Conservation (phyloP, 257 asterid genomes). For the Lavandula angustifolia region DNA sequence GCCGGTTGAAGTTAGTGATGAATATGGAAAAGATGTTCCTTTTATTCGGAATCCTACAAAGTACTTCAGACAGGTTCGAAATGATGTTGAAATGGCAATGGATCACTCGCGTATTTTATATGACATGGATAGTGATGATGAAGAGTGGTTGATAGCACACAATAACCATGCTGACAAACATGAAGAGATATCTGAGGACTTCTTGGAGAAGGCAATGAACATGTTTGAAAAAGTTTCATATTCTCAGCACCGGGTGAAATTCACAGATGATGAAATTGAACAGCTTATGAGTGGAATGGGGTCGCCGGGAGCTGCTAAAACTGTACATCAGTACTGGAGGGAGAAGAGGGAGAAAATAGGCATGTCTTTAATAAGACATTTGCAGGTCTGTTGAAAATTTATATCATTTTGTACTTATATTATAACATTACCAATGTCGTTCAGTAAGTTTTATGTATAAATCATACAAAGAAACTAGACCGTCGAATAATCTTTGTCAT, state of each 20-base stretch:
- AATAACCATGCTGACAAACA: slow-evolving; percentile 34
- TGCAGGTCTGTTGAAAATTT: slow-evolving; percentile 60
- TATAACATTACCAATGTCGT: background rate
- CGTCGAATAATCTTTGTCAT: background rate
- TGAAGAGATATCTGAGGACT: slow-evolving; percentile 63
- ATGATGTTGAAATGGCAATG: slow-evolving; percentile 91
- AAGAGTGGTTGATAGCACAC: slow-evolving; percentile 58
- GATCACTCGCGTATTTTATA: slow-evolving; percentile 68
- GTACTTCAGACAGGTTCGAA: slow-evolving; percentile 78
- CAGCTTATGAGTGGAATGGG: slow-evolving; percentile 56
- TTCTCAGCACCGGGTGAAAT: slow-evolving; percentile 57
- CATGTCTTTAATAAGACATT: slow-evolving; percentile 82
- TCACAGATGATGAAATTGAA: slow-evolving; percentile 69
- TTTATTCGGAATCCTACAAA: slow-evolving; percentile 54
- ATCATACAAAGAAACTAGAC: slow-evolving; percentile 2
- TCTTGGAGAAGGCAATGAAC: slow-evolving; percentile 71
- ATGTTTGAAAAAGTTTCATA: slow-evolving; percentile 79
- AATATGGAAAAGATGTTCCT: slow-evolving; percentile 47
- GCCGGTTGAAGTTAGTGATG: slow-evolving; percentile 64
- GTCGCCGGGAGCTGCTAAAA: slow-evolving; percentile 51
- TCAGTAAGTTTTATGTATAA: background rate
- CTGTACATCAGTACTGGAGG: slow-evolving; percentile 71
- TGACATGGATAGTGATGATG: slow-evolving; percentile 97
- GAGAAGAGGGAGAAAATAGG: slow-evolving; percentile 72
- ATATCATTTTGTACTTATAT: slow-evolving; percentile 19